Conservation (phyloP, 805 yeast species). For the Zygotorulaspora chibaensis region DNA sequence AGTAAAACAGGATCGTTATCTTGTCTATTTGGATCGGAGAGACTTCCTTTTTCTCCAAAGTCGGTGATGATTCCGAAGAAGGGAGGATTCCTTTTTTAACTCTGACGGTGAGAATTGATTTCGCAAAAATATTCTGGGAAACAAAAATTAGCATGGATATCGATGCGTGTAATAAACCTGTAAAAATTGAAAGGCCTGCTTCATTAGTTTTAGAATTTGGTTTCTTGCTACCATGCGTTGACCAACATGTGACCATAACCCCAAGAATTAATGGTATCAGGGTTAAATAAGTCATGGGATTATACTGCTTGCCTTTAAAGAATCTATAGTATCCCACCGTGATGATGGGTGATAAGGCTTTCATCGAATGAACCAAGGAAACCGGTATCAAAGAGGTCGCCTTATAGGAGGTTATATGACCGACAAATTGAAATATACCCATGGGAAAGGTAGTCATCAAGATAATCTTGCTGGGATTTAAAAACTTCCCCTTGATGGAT, state of each 20-base stretch:
- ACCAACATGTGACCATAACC: slow-evolving; percentile 74
- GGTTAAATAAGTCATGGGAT: slow-evolving; percentile 66
- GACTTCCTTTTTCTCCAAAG: slow-evolving; percentile 23
- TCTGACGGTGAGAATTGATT: slow-evolving; percentile 56
- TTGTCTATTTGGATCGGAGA: slow-evolving; percentile 50
- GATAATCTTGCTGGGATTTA: slow-evolving; percentile 51
- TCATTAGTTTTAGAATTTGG: slow-evolving; percentile 4
- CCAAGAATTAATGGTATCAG: slow-evolving; percentile 77
- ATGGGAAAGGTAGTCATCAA: slow-evolving; percentile 77
- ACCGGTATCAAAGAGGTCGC: slow-evolving; percentile 92
- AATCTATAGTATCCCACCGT: slow-evolving; percentile 77
- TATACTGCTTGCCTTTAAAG: slow-evolving; percentile 55
- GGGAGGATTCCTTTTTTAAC: slow-evolving; percentile 27
- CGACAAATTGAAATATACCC: slow-evolving; percentile 91
- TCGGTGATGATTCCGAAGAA: slow-evolving; percentile 12
- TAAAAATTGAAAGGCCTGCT: slow-evolving; percentile 15
- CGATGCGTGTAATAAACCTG: slow-evolving; percentile 39
- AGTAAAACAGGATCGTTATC: slow-evolving; percentile 64
- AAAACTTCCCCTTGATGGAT: slow-evolving; percentile 38
- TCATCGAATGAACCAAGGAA: slow-evolving; percentile 90
- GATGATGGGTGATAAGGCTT: slow-evolving; percentile 83
- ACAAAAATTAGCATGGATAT: slow-evolving; percentile 58
- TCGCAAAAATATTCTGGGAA: slow-evolving; percentile 76
- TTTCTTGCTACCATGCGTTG: slow-evolving; percentile 30
- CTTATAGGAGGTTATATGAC: slow-evolving; percentile 86